Conservation (phyloP, 805 yeast species). For the Sugiyamaella lignohabitans region DNA sequence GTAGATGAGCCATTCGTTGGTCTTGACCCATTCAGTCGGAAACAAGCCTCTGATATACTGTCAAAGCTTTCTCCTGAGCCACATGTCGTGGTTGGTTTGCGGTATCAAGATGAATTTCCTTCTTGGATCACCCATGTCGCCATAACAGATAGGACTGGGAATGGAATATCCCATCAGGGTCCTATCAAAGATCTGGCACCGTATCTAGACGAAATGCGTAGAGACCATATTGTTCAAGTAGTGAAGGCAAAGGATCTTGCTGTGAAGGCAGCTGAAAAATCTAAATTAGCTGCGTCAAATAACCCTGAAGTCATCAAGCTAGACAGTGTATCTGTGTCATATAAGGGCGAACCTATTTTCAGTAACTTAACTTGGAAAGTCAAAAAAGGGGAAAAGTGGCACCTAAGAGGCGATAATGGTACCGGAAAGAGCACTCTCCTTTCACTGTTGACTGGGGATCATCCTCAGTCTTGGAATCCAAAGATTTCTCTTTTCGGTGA, state of each 20-base stretch:
- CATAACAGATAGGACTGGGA: constrained; percentile 41
- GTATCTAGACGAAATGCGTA: constrained; percentile 23
- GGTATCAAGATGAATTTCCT: constrained; percentile 72
- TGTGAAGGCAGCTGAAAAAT: constrained; percentile 3
- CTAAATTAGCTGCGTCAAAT: background rate
- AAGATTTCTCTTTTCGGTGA: constrained; percentile 57
- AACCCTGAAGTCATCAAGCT: constrained; percentile 43
- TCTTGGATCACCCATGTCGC: constrained; percentile 73
- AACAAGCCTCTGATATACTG: constrained; percentile 52
- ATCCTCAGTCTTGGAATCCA: constrained; percentile 91
- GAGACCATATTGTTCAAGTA: constrained; percentile 18
- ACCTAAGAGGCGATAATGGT: constrained; percentile 83
- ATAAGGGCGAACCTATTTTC: constrained; percentile 56
- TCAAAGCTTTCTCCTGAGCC: constrained; percentile 39
- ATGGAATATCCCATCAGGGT: constrained; percentile 52
- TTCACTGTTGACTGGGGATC: constrained; percentile 84
- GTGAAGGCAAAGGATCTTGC: constrained; percentile 4
- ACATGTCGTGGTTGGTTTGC: constrained; percentile 63
- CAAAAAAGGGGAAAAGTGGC: constrained; percentile 74
- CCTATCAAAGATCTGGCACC: constrained; percentile 26
- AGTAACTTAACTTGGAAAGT: constrained; percentile 60
- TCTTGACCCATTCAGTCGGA: constrained; percentile 68
- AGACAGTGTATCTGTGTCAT: constrained; percentile 55
- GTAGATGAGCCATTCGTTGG: constrained; percentile 94
- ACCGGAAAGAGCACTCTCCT: constrained; percentile 88